phyloP scores from a whole-genome alignment of 148 eudicot genomes.

The Cornus florida region DNA sequence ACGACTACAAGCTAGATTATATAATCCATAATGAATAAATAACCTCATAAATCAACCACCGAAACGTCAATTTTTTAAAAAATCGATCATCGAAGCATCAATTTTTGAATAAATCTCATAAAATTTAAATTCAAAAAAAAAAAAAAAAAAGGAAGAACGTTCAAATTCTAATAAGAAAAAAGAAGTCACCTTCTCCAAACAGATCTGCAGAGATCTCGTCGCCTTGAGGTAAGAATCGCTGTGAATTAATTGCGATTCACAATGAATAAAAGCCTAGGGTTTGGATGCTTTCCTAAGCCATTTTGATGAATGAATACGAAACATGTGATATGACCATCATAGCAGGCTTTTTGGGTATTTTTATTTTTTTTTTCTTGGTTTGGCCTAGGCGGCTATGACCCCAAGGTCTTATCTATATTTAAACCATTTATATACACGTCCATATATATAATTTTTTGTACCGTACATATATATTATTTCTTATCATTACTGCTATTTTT shows the following conservation, averaged over 20 bases:
- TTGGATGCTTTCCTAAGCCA: not conserved
- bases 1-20: not conserved
- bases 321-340: not conserved
- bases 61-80: not conserved
- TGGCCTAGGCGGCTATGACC: not conserved
- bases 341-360: not conserved
- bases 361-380: not conserved
- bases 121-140: not conserved
- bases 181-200: not conserved
- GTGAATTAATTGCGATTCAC: not conserved
- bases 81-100: not conserved
- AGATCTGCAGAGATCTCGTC: constrained; percentile 1
- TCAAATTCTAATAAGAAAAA: not conserved
- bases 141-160: not conserved
- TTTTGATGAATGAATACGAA: not conserved
- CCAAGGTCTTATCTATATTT: not conserved
- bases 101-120: not conserved
- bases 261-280: not conserved
- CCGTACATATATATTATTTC: too few relatives aligned
- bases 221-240: not conserved
- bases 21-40: not conserved
- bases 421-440: too few relatives aligned
- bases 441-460: too few relatives aligned
- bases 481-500: too few relatives aligned
- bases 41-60: not conserved